A percentile compares a stretch with the other conserved stretches of the same genome.
These are phyloP conservation scores for Claviceps quebecensis DNA, from an alignment of 2,329 filamentous ascomycete genomes.

Conservation along the genomic window DNA sequence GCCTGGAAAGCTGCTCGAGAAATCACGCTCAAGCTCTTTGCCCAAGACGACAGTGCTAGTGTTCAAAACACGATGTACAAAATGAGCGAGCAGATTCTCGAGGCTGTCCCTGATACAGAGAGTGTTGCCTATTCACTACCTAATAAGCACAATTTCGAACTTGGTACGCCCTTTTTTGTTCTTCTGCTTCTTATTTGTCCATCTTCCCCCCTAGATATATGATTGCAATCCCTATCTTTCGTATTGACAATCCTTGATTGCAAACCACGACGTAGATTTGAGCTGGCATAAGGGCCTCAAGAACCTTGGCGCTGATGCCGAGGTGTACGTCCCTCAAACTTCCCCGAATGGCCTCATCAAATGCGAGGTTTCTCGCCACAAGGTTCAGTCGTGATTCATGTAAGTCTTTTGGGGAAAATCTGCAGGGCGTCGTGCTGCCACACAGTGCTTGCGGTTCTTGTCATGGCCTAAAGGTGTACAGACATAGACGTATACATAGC, in stretches of 20 bases:
- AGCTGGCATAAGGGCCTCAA: conserved; percentile 93
- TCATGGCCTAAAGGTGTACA: neutral
- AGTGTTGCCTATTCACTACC: conserved; percentile 72
- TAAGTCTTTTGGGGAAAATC: neutral
- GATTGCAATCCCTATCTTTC: neutral
- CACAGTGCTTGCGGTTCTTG: neutral
- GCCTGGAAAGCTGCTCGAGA: conserved; percentile 65
- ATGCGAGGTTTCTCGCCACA: conserved; percentile 61
- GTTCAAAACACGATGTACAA: conserved; percentile 99
- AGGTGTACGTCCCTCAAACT: conserved; percentile 87
- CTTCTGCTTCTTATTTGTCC: neutral
- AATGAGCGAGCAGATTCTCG: conserved; percentile 82
- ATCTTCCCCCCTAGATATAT: neutral
- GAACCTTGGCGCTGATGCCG: conserved; percentile 90
- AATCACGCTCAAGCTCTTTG: conserved; percentile 86
- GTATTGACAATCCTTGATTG: neutral
- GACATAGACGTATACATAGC: neutral
- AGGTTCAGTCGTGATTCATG: conserved; percentile 3
- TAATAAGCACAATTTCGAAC: conserved; percentile 98
- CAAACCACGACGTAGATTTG: conserved; percentile 44
- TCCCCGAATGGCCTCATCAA: conserved; percentile 92
- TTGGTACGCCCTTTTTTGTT: conserved; percentile 45
- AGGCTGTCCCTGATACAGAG: conserved; percentile 54
- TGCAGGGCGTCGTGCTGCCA: neutral
- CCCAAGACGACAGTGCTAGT: conserved; percentile 77